phyloP scores from a whole-genome alignment of 768 basidiomycete genomes.

The Phaeotremella skinneri region DNA sequence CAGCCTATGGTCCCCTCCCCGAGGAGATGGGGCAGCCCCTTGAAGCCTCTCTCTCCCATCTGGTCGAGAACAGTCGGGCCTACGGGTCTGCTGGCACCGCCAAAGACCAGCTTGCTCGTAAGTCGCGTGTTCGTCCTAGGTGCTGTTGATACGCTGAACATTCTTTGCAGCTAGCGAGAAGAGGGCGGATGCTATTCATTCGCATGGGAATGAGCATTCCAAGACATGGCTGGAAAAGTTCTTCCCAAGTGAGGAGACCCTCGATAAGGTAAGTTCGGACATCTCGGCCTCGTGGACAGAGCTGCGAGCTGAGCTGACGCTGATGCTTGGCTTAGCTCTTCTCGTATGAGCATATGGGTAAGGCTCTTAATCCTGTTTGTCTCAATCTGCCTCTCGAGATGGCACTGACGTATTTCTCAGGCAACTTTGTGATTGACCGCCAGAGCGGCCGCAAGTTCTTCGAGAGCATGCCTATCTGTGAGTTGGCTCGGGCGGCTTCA shows the following conservation, averaged over 20 bases:
- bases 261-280: slow-evolving; percentile 42
- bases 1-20: slow-evolving; percentile 23
- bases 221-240: slow-evolving; percentile 39
- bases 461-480: slow-evolving; percentile 70
- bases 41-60: slow-evolving; percentile 36
- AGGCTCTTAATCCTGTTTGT: background rate
- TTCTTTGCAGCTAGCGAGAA: slow-evolving; percentile 25
- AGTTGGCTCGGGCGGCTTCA: slow-evolving; percentile 48
- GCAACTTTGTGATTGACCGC: slow-evolving; percentile 52
- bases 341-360: slow-evolving; percentile 49
- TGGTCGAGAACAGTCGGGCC: slow-evolving; percentile 29
- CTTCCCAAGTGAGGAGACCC: slow-evolving; percentile 43
- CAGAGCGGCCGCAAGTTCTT: slow-evolving; percentile 58
- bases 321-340: slow-evolving; percentile 40
- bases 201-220: slow-evolving; percentile 25
- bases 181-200: slow-evolving; percentile 37
- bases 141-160: background rate
- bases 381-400: too few species aligned
- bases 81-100: slow-evolving; percentile 6
- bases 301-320: background rate
- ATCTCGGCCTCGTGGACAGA: background rate
- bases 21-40: slow-evolving; percentile 36
- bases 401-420: slow-evolving; percentile 14
- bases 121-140: background rate
- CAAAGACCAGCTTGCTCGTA: slow-evolving; percentile 32